Conservation (phyloP, 2,329 filamentous ascomycete genomes). For the Cordyceps cateniannulata region DNA sequence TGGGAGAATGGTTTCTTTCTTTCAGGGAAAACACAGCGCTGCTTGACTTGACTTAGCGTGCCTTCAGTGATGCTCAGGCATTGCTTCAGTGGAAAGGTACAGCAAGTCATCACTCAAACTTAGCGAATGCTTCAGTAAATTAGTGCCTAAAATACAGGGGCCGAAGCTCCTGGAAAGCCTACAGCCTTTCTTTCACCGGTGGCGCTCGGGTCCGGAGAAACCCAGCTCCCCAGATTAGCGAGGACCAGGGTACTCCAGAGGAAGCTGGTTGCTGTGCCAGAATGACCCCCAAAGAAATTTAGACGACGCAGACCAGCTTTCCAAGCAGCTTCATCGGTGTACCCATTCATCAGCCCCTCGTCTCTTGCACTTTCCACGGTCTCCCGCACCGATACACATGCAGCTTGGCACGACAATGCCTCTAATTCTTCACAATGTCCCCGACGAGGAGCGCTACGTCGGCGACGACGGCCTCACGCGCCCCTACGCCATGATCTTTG, state of each 20-base stretch:
- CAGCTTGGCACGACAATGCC: slow-evolving; percentile 47
- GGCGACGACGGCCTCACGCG: slow-evolving; percentile 59
- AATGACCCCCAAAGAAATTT: slow-evolving; percentile 12
- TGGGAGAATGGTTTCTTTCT: no score
- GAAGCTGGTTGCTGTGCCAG: slow-evolving; percentile 13
- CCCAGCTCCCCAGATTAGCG: background rate
- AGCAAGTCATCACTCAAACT: no score
- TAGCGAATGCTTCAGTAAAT: no score
- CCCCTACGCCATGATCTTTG: slow-evolving; percentile 61
- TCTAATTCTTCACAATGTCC: slow-evolving; percentile 61
- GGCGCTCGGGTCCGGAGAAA: no score
- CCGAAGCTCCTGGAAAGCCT: no score
- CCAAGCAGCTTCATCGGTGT: background rate
- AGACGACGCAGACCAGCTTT: background rate
- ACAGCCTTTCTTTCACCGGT: background rate
- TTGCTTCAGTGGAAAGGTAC: no score
- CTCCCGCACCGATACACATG: background rate
- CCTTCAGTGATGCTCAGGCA: no score
- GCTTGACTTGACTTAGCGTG: no score
- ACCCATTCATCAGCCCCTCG: background rate
- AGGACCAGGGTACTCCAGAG: background rate
- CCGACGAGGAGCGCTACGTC: slow-evolving; percentile 60
- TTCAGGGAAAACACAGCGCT: no score
- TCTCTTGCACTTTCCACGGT: background rate
- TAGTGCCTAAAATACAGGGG: no score